Evolutionary conservation across 345 rosid genomes (phyloP), one percentile per base, ranked within the genome.

Genomic region (Lepidium aucheri): DNA sequence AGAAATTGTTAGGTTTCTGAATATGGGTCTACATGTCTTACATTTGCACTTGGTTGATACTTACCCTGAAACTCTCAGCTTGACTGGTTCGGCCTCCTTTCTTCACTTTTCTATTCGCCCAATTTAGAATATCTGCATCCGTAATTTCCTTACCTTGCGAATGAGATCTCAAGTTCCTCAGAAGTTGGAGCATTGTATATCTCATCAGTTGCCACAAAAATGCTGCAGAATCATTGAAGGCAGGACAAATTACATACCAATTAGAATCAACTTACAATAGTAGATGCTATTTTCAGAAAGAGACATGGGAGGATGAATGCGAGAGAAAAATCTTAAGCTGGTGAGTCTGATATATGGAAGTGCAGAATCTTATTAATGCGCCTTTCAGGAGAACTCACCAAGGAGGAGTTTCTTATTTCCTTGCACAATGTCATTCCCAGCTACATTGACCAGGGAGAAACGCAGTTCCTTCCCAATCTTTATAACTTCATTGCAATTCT

Each of bases 121-220:
- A 94, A 53, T 70, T 74, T 41, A 94, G 76, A 73, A 94, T 94
- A 74, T 94, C 95, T 8, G 80, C 75, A 70, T 94, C 99, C 1
- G 93, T 86, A 49, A 94, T 91, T 78, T 88, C 99, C 74, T 91
- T 94, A 66, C 93, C 97, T 78, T 90, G 92, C 42, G 91, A 81
- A 76, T 85, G 95, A 55, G 82, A 76, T 78, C 99, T 84, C 78
- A 94, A 76, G 80, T 94, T 91, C 77, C 77, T 84, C 78, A 94
- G 82, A 62, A 91, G 99, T 83, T 88, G 96, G 67, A 94, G 90
- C 97, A 94, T 94, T 7, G 85, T 79, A 70, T 78, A 94, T 81
- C 99, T 88, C 99, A 94, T 91, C 60, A 94, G 80, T 75, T 94
- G 97, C 99, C 99, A 94, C 60, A 94, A 56, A 74, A 73, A 83